phyloP scores from a whole-genome alignment of 805 yeast genomes.

The Kodamaea kakaduensis region DNA sequence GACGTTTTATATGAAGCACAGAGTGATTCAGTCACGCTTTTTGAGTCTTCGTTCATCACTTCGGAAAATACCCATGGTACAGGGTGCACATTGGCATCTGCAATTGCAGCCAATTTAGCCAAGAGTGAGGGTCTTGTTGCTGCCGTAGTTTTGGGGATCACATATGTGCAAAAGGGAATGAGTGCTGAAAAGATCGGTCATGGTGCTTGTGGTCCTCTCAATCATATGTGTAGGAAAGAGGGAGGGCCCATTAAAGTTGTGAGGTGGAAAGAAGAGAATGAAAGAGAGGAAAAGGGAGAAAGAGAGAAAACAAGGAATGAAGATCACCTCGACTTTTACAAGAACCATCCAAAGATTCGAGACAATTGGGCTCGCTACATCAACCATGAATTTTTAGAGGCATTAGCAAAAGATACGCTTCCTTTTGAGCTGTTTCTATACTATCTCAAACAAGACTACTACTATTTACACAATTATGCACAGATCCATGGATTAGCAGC shows the following conservation, averaged over 20 bases:
- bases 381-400: slow-evolving; percentile 57
- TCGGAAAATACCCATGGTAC: slow-evolving; percentile 78
- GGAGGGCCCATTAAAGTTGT: background rate
- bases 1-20: slow-evolving; percentile 52
- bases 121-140: slow-evolving; percentile 42
- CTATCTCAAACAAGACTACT: slow-evolving; percentile 62
- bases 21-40: slow-evolving; percentile 35
- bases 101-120: slow-evolving; percentile 75
- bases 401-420: slow-evolving; percentile 50
- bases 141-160: slow-evolving; percentile 55
- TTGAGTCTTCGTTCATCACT: slow-evolving; percentile 41
- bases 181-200: slow-evolving; percentile 41
- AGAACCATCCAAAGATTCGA: slow-evolving; percentile 51
- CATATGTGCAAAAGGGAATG: slow-evolving; percentile 66
- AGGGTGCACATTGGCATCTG: slow-evolving; percentile 82
- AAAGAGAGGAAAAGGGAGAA: no score
- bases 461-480: slow-evolving; percentile 65
- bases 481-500: slow-evolving; percentile 62
- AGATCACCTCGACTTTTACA: slow-evolving; percentile 41
- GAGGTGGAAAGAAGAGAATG: background rate
- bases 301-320: background rate
- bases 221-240: slow-evolving; percentile 40
- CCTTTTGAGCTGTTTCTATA: slow-evolving; percentile 48
- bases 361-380: slow-evolving; percentile 56
- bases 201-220: slow-evolving; percentile 67